A percentile compares a stretch with the other conserved stretches of the same genome.
Conservation (phyloP, 331 rosid genomes). For the Malus hybrid region DNA sequence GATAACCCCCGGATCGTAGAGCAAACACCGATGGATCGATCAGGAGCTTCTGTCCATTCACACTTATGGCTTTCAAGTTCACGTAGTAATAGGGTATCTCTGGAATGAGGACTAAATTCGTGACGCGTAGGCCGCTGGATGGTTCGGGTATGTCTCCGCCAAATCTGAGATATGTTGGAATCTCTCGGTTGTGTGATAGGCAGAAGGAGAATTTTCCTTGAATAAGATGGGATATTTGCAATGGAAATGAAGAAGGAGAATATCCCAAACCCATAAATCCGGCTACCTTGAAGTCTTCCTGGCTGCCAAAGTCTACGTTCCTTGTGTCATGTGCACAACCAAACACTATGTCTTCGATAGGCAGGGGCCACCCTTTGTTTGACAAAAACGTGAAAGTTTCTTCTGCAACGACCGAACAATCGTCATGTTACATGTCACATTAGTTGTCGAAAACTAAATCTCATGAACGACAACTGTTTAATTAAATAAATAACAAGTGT, state of each 20-base stretch:
- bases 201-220: neutral
- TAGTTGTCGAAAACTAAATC: too few relatives aligned
- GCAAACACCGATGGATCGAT: neutral
- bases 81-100: neutral
- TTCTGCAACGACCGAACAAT: too few relatives aligned
- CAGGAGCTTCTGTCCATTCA: neutral
- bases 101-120: neutral
- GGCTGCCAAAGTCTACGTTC: neutral
- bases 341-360: too few relatives aligned
- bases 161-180: neutral
- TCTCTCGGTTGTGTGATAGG: neutral
- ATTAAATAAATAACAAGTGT: too few relatives aligned
- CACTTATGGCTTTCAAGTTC: neutral
- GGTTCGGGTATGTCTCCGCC: neutral
- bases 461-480: too few relatives aligned
- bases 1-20: neutral
- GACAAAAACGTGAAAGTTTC: too few relatives aligned
- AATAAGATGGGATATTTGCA: neutral
- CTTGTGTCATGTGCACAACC: neutral
- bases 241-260: neutral
- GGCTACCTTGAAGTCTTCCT: neutral
- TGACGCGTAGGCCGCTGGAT: neutral
- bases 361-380: too few relatives aligned
- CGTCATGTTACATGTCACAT: too few relatives aligned
- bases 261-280: neutral